phyloP scores from a whole-genome alignment of 2,329 filamentous ascomycete species.

The Trichoderma semiorbis region DNA sequence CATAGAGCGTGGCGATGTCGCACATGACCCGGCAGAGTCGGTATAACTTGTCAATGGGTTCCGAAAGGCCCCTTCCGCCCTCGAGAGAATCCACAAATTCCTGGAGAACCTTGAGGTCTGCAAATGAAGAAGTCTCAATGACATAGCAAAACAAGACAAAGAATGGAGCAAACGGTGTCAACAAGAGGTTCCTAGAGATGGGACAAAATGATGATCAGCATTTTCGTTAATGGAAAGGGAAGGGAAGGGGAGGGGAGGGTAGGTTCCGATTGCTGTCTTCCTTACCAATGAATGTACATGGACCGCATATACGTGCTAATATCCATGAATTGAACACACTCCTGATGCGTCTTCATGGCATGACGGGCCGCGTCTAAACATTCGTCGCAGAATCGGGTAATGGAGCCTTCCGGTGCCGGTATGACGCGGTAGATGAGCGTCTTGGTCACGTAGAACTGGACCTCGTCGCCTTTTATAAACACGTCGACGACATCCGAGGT shows the following conservation, averaged over 20 bases:
- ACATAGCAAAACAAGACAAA: slow-evolving; percentile 58
- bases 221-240: neutral
- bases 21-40: slow-evolving; percentile 60
- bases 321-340: slow-evolving; percentile 43
- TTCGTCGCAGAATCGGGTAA: slow-evolving; percentile 45
- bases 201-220: neutral
- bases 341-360: slow-evolving; percentile 44
- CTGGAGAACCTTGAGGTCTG: slow-evolving; percentile 53
- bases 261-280: neutral
- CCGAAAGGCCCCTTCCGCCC: slow-evolving; percentile 49
- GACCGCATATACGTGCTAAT: slow-evolving; percentile 40
- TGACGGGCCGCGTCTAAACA: slow-evolving; percentile 50
- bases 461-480: slow-evolving; percentile 45
- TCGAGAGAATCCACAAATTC: slow-evolving; percentile 56
- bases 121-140: slow-evolving; percentile 50
- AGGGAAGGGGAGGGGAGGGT: too few relatives aligned
- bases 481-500: slow-evolving; percentile 41
- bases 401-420: slow-evolving; percentile 41
- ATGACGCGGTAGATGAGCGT: slow-evolving; percentile 53
- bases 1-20: slow-evolving; percentile 58
- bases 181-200: slow-evolving; percentile 46
- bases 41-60: slow-evolving; percentile 58
- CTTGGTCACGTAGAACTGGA: slow-evolving; percentile 46
- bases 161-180: slow-evolving; percentile 58
- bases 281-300: slow-evolving; percentile 52